Percentiles rank a stretch among this genome's conserved stretches.
Conservation (phyloP, 1,139 yeast genomes). For the Pichia inconspicua region DNA sequence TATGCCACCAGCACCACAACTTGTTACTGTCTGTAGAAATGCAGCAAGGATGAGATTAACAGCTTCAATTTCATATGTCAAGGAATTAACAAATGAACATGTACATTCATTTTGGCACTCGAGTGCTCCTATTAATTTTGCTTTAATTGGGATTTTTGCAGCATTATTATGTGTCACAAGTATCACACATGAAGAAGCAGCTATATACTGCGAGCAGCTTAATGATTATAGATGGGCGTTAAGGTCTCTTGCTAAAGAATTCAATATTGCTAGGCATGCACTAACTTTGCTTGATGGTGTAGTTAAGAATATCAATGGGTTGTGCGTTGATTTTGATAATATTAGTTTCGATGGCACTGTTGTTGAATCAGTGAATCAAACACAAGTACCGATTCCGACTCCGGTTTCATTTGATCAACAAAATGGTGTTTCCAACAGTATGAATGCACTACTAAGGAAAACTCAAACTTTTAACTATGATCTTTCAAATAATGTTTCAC, state of each 20-base stretch:
- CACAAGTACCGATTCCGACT: background rate
- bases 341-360: background rate
- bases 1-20: constrained; percentile 54
- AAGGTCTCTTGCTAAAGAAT: constrained; percentile 64
- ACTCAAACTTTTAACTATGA: constrained; percentile 3
- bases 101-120: constrained; percentile 86
- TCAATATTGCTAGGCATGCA: constrained; percentile 68
- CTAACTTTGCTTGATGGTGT: constrained; percentile 58
- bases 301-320: constrained; percentile 59
- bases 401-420: background rate
- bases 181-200: constrained; percentile 51
- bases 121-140: constrained; percentile 66
- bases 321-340: constrained; percentile 30
- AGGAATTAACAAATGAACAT: constrained; percentile 71
- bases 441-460: background rate
- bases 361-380: background rate
- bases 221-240: constrained; percentile 70
- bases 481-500: constrained; percentile 7
- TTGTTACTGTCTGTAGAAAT: constrained; percentile 65
- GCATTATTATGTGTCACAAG: constrained; percentile 65
- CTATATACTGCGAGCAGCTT: constrained; percentile 56
- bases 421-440: background rate
- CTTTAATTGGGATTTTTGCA: constrained; percentile 81
- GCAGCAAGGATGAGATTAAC: constrained; percentile 76
- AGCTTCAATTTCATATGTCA: constrained; percentile 76